Evolutionary conservation across 352 stramenopile species (phyloP).

Genomic region (Phytophthora aleatoria): DNA sequence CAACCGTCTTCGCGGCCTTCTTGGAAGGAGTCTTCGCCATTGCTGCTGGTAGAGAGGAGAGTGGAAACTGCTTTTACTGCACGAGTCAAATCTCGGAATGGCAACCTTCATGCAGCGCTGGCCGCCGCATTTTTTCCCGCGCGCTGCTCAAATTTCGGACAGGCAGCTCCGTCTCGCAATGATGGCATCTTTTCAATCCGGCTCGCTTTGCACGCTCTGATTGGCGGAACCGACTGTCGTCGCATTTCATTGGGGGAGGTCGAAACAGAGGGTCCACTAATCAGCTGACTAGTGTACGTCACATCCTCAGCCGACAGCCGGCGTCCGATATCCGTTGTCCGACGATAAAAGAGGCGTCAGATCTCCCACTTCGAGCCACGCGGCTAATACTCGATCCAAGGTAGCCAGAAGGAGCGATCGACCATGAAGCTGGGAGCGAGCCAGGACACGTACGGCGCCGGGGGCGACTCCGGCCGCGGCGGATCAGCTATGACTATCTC

Average conservation of each 20-base stretch:
- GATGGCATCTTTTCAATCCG: slow-evolving; percentile 22
- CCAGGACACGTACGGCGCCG: slow-evolving; percentile 56
- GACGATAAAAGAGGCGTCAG: slow-evolving; percentile 7
- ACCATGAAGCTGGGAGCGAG: slow-evolving; percentile 65
- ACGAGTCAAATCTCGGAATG: slow-evolving; percentile 47
- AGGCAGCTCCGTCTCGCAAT: slow-evolving; percentile 6
- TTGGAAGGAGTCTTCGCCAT: slow-evolving; percentile 98
- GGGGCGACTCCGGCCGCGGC: slow-evolving; percentile 44
- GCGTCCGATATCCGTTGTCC: slow-evolving; percentile 2
- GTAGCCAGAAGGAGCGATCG: slow-evolving; percentile 28
- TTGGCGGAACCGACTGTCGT: slow-evolving; percentile 28
- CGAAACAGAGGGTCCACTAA: slow-evolving; percentile 5
- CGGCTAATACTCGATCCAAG: slow-evolving; percentile 35
- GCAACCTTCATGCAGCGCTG: not conserved
- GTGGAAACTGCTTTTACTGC: slow-evolving; percentile 29
- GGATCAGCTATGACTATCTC: slow-evolving; percentile 57
- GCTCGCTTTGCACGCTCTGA: slow-evolving; percentile 26
- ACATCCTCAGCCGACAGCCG: not conserved
- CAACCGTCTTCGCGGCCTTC: slow-evolving; percentile 86
- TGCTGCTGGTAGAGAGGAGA: slow-evolving; percentile 27
- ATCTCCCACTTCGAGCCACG: slow-evolving; percentile 25
- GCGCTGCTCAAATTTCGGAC: slow-evolving; percentile 17
- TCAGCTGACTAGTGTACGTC: not conserved
- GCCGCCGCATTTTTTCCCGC: slow-evolving; percentile 17
- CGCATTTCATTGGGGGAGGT: slow-evolving; percentile 21